phyloP scores from a whole-genome alignment of 768 basidiomycete species.

The Chalciporus sphaerocephalus region DNA sequence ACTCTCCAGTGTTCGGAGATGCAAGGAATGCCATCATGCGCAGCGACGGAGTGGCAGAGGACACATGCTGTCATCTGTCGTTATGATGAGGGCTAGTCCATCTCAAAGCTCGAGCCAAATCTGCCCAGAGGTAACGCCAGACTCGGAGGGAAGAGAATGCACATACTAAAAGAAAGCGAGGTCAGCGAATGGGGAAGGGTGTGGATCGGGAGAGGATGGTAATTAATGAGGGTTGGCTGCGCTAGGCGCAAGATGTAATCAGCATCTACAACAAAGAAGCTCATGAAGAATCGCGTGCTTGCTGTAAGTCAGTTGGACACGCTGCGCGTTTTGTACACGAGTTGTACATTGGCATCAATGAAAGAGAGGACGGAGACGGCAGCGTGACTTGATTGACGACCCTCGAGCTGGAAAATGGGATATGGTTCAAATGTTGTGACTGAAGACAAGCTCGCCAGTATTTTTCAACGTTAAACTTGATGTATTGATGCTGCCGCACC shows the following conservation, averaged over 20 bases:
- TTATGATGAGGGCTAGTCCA: conserved; percentile 10
- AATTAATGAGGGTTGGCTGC: not conserved
- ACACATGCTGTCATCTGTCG: not conserved
- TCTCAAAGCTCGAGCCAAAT: not conserved
- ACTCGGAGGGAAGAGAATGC: not conserved
- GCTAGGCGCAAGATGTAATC: not conserved
- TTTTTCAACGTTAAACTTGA: conserved; percentile 2
- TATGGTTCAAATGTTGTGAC: not conserved
- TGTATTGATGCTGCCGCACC: not conserved
- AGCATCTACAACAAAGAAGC: conserved; percentile 3
- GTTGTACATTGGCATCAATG: conserved; percentile 13
- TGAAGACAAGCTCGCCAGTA: conserved; percentile 17
- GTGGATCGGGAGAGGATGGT: conserved; percentile 1
- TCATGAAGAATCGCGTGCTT: conserved; percentile 11
- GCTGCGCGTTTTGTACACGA: conserved; percentile 20
- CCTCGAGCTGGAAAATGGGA: too few relatives aligned
- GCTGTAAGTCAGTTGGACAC: conserved; percentile 5
- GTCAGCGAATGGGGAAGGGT: conserved; percentile 1
- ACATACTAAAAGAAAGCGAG: not conserved
- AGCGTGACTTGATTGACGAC: not conserved
- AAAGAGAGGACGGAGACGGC: not conserved
- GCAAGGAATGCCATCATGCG: conserved; percentile 10
- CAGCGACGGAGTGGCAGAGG: conserved; percentile 2
- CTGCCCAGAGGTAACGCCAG: not conserved
- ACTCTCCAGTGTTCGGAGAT: conserved; percentile 19